Evolutionary conservation across 2,329 filamentous ascomycete genomes (phyloP).

Genomic region (Verticillium tricorpus): DNA sequence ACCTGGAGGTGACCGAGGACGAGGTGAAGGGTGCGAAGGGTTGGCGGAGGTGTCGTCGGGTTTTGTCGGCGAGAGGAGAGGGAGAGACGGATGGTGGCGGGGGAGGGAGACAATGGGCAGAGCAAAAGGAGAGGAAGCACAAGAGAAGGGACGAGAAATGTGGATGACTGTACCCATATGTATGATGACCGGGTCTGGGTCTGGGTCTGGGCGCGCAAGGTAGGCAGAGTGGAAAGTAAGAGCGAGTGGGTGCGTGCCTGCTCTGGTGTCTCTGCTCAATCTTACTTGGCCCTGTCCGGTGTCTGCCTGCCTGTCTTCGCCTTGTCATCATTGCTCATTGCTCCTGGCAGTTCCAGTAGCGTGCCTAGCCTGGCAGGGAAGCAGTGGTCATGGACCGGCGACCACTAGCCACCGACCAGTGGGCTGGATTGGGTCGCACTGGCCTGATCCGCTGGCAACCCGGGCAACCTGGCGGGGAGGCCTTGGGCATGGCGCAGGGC

Average conservation of each 20-base stretch:
- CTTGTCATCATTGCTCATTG: not conserved
- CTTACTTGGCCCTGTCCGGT: not conserved
- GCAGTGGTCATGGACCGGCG: not conserved
- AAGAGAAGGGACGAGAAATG: not conserved
- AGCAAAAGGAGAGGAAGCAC: not conserved
- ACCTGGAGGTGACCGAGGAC: not conserved
- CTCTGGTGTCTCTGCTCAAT: not conserved
- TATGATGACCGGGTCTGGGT: not conserved
- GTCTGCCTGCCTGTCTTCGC: not conserved
- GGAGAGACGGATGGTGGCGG: not conserved
- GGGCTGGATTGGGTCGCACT: not conserved
- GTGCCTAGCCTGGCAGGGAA: not conserved
- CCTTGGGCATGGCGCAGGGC: not conserved
- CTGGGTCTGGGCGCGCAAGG: not conserved
- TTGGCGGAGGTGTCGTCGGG: not conserved
- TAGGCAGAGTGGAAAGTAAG: not conserved
- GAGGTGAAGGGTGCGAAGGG: not conserved
- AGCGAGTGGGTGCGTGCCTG: not conserved
- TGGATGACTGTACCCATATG: slow-evolving; percentile 1
- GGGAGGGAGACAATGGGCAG: not conserved
- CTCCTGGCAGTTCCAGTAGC: not conserved
- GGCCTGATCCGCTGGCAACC: not conserved
- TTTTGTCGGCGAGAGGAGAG: not conserved
- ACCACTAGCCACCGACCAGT: not conserved
- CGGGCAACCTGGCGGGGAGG: not conserved